These are phyloP conservation scores for Stephanodiscus minutulus DNA, from an alignment of 108 stramenopile genomes.

Conservation along the genomic window DNA sequence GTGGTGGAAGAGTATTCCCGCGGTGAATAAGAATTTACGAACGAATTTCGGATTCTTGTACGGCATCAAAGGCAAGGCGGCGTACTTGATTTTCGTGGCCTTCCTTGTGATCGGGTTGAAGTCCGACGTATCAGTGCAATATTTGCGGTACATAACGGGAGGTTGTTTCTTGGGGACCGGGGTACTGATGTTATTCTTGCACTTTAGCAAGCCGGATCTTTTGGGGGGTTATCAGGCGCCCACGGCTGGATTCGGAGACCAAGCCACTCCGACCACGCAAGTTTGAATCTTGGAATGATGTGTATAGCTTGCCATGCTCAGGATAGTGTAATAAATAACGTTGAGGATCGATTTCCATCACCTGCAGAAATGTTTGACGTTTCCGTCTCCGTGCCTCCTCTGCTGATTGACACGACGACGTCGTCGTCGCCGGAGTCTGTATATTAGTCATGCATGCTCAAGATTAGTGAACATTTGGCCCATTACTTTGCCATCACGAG, in stretches of 20 bases:
- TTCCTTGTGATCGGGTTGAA: slow-evolving; percentile 79
- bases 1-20: slow-evolving; percentile 78
- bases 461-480: too few relatives aligned
- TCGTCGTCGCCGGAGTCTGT: too few relatives aligned
- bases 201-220: slow-evolving; percentile 61
- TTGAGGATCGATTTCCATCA: too few relatives aligned
- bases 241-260: slow-evolving; percentile 62
- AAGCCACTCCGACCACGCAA: slow-evolving; percentile 1
- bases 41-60: slow-evolving; percentile 92
- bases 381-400: too few relatives aligned
- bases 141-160: slow-evolving; percentile 63
- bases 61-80: slow-evolving; percentile 77
- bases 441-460: too few relatives aligned
- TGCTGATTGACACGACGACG: too few relatives aligned
- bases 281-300: not conserved
- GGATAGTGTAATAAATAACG: too few relatives aligned
- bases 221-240: slow-evolving; percentile 61
- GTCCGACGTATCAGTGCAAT: slow-evolving; percentile 50
- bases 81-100: slow-evolving; percentile 86
- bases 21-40: slow-evolving; percentile 68
- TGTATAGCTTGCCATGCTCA: not conserved
- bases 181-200: slow-evolving; percentile 59
- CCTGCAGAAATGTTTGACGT: too few relatives aligned
- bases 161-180: slow-evolving; percentile 64
- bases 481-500: too few relatives aligned